Percentiles rank a stretch among this genome's conserved stretches.
Evolutionary conservation across 2,329 filamentous ascomycete genomes (phyloP).

Genomic region (Aureobasidium melanogenum): DNA sequence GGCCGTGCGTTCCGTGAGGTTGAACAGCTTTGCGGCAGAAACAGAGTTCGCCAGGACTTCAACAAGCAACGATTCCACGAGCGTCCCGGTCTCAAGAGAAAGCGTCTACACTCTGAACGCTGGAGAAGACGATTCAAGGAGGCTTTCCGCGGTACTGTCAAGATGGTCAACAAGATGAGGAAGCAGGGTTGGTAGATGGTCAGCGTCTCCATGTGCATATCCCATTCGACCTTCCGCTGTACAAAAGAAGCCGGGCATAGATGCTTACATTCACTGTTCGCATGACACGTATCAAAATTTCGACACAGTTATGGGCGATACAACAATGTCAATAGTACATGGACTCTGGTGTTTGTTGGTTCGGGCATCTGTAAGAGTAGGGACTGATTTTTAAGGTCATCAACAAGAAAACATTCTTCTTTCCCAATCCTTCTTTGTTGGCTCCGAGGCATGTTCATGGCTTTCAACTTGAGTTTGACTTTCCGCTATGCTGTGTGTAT

Average conservation of each 20-base stretch:
- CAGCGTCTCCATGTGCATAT: neutral
- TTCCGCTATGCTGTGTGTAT: neutral
- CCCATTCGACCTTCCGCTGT: neutral
- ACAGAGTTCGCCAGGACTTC: constrained; percentile 50
- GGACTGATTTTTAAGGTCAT: neutral
- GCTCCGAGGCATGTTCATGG: neutral
- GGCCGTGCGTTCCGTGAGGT: constrained; percentile 39
- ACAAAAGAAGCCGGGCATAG: neutral
- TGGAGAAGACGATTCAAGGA: constrained; percentile 66
- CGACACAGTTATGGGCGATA: neutral
- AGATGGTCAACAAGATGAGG: constrained; percentile 59
- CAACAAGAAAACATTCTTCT: neutral
- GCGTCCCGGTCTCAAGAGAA: constrained; percentile 66
- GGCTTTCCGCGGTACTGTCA: constrained; percentile 75
- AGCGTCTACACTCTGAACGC: constrained; percentile 69
- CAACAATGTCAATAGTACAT: neutral
- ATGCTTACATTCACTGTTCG: neutral
- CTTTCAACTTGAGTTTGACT: neutral
- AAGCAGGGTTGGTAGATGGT: constrained; percentile 65
- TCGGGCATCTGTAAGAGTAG: neutral
- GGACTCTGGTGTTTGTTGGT: neutral
- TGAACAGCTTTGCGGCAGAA: constrained; percentile 38
- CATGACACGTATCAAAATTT: neutral
- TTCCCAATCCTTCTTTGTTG: neutral
- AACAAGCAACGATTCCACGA: constrained; percentile 62